Evolutionary conservation across 2,329 filamentous ascomycete genomes (phyloP).

Genomic region (Xylaria sp.): DNA sequence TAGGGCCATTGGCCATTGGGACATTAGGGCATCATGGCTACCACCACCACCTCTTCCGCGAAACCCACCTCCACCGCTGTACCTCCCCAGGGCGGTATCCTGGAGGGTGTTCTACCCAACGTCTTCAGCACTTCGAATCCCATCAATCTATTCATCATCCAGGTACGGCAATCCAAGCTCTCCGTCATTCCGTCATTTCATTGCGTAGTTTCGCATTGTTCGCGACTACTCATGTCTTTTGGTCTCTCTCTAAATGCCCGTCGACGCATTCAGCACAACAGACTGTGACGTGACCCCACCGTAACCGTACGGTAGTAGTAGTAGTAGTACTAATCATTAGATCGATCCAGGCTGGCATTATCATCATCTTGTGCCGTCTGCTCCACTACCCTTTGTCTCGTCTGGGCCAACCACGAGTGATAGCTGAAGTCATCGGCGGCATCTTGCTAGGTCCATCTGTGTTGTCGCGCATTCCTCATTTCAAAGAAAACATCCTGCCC

Average conservation of each 20-base stretch:
- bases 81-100: slow-evolving; percentile 66
- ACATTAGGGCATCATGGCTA: slow-evolving; percentile 36
- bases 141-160: slow-evolving; percentile 80
- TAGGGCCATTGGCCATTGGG: not conserved
- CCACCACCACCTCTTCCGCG: slow-evolving; percentile 35
- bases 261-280: not conserved
- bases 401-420: slow-evolving; percentile 78
- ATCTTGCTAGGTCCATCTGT: slow-evolving; percentile 79
- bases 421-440: slow-evolving; percentile 80
- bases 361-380: slow-evolving; percentile 76
- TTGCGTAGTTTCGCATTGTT: not conserved
- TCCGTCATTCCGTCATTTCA: not conserved
- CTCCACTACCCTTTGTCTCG: slow-evolving; percentile 77
- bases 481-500: slow-evolving; percentile 74
- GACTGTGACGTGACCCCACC: not conserved
- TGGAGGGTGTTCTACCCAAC: slow-evolving; percentile 76
- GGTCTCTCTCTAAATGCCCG: not conserved
- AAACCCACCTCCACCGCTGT: slow-evolving; percentile 47
- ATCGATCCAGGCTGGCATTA: slow-evolving; percentile 68
- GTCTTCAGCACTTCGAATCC: slow-evolving; percentile 76
- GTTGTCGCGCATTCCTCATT: slow-evolving; percentile 76
- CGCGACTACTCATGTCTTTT: not conserved
- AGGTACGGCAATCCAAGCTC: slow-evolving; percentile 54
- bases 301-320: not conserved
- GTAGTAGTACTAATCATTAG: slow-evolving; percentile 25